These are phyloP conservation scores for Clohesyomyces aquaticus DNA, from an alignment of 495 filamentous ascomycete species.

Conservation along the genomic window DNA sequence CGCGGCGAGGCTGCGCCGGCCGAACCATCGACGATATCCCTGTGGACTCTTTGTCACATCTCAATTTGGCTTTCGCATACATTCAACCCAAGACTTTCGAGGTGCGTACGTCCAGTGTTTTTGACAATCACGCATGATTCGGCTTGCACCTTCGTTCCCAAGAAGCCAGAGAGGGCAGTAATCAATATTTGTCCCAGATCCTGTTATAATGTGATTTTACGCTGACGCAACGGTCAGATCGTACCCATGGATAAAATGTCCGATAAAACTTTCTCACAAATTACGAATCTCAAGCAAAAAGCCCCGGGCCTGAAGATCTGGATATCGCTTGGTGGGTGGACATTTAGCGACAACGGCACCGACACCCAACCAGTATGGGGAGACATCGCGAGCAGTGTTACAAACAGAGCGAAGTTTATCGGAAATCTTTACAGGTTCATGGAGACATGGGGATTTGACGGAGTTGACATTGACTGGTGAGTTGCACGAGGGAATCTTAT, in stretches of 20 bases:
- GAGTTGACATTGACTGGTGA: constrained; percentile 3
- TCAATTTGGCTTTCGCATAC: no score
- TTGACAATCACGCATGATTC: no score
- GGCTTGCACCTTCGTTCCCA: no score
- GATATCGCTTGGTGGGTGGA: not conserved
- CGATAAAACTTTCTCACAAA: not conserved
- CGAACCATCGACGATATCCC: no score
- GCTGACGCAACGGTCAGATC: no score
- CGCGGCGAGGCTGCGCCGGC: no score
- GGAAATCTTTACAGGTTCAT: not conserved
- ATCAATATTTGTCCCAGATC: no score
- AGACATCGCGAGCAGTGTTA: not conserved
- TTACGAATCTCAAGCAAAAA: not conserved
- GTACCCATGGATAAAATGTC: not conserved
- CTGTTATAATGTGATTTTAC: no score
- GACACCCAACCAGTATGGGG: not conserved
- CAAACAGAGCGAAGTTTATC: not conserved
- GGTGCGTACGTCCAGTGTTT: no score
- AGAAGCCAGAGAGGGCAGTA: no score
- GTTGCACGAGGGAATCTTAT: not conserved
- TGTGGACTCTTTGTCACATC: no score
- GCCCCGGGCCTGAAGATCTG: not conserved
- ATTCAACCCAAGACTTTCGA: no score
- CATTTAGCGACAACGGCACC: not conserved
- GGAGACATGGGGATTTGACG: not conserved